Evolutionary conservation across 2,329 filamentous ascomycete species (phyloP).

Genomic region (Cyphellophora attinorum): DNA sequence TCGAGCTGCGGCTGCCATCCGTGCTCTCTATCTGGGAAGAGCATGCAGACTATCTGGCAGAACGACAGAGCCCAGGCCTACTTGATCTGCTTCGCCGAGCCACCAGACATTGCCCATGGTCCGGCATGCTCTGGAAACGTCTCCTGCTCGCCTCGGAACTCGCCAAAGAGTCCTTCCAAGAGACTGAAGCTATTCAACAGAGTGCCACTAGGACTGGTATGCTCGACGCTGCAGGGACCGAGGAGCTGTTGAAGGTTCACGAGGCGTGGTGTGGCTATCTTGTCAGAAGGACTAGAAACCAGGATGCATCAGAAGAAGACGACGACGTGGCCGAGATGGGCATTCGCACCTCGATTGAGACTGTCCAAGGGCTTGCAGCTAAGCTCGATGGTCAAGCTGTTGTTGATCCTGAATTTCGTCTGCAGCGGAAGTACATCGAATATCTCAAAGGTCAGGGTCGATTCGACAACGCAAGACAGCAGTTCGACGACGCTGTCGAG

Average conservation of each 20-base stretch:
- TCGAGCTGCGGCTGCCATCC: conserved; percentile 61
- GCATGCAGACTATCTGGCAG: conserved; percentile 63
- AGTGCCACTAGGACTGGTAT: conserved; percentile 78
- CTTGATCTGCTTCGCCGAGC: conserved; percentile 70
- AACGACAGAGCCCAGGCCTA: conserved; percentile 39
- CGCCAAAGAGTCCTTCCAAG: conserved; percentile 63
- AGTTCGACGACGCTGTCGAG: conserved; percentile 65
- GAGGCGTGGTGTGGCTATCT: conserved; percentile 92
- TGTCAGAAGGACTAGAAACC: conserved; percentile 70
- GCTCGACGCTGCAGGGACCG: conserved; percentile 75
- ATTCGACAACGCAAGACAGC: conserved; percentile 63
- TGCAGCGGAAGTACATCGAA: conserved; percentile 87
- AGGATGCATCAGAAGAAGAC: conserved; percentile 67
- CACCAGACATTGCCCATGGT: conserved; percentile 87
- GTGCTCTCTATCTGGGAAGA: conserved; percentile 75
- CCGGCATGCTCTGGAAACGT: conserved; percentile 80
- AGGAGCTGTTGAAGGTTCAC: conserved; percentile 82
- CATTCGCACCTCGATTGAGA: conserved; percentile 74
- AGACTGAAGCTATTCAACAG: conserved; percentile 85
- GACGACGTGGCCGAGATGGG: conserved; percentile 85
- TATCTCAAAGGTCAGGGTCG: conserved; percentile 78
- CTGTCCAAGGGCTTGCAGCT: conserved; percentile 67
- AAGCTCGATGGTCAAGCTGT: conserved; percentile 64
- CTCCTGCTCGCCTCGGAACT: conserved; percentile 79
- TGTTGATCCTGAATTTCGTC: conserved; percentile 79